A percentile compares a stretch with the other conserved stretches of the same genome.
These are phyloP conservation scores for Phyllosticta paracitricarpa DNA, from an alignment of 2,329 filamentous ascomycete genomes.

Conservation along the genomic window DNA sequence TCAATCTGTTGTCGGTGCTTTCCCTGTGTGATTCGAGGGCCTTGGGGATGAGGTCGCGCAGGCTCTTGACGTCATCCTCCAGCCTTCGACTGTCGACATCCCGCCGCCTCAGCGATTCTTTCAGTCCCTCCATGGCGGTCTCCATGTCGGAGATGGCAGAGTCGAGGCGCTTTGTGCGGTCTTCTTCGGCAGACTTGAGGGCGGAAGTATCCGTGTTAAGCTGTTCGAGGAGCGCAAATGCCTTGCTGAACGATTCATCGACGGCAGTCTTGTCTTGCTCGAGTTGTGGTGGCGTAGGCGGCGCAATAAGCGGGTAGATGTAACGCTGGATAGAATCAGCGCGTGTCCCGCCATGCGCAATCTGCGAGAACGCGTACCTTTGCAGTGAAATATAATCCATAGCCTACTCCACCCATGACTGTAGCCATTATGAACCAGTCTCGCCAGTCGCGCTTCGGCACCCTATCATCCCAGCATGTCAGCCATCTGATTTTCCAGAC, in stretches of 20 bases:
- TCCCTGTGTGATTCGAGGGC: slow-evolving; percentile 84
- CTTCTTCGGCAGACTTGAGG: slow-evolving; percentile 77
- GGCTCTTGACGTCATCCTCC: slow-evolving; percentile 70
- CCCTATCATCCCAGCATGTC: slow-evolving; percentile 14
- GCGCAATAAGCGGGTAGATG: slow-evolving; percentile 79
- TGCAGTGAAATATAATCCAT: slow-evolving; percentile 77
- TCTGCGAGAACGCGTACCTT: slow-evolving; percentile 46
- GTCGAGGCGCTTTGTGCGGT: slow-evolving; percentile 75
- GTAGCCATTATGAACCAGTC: slow-evolving; percentile 99
- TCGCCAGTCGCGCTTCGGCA: slow-evolving; percentile 83
- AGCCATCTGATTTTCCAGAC: neutral
- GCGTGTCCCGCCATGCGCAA: slow-evolving; percentile 12
- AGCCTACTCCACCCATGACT: slow-evolving; percentile 78
- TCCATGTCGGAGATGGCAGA: slow-evolving; percentile 75
- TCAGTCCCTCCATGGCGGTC: slow-evolving; percentile 68
- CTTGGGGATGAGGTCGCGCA: slow-evolving; percentile 80
- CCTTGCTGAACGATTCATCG: slow-evolving; percentile 85
- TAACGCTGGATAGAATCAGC: slow-evolving; percentile 54
- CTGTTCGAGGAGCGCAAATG: slow-evolving; percentile 86
- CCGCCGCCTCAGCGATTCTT: slow-evolving; percentile 66
- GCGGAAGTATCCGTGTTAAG: slow-evolving; percentile 80
- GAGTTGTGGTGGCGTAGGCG: slow-evolving; percentile 85
- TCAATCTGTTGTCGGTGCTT: slow-evolving; percentile 66
- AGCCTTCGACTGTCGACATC: slow-evolving; percentile 83
- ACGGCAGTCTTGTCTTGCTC: slow-evolving; percentile 90